phyloP scores from a whole-genome alignment of 2,329 filamentous ascomycete genomes.

The Tolypocladium pustulatum region DNA sequence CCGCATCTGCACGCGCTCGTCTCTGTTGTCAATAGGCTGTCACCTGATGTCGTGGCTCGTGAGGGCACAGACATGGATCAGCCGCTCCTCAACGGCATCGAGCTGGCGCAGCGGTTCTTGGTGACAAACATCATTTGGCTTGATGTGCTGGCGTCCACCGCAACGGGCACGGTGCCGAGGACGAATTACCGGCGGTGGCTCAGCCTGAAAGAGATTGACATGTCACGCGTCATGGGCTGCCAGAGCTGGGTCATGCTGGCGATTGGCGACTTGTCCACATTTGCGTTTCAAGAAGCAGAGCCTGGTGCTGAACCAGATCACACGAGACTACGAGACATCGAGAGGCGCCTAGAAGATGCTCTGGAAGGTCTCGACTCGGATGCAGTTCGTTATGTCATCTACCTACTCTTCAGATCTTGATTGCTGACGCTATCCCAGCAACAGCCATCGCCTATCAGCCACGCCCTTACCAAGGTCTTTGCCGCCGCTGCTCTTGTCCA shows the following conservation, averaged over 20 bases:
- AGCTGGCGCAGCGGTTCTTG: conserved; percentile 9
- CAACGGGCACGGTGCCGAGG: conserved; percentile 3
- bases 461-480: conserved; percentile 5
- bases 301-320: background rate
- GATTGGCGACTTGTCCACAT: conserved; percentile 8
- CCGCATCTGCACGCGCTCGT: conserved; percentile 10
- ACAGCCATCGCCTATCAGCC: background rate
- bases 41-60: background rate
- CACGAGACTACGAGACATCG: background rate
- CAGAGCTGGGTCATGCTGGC: conserved; percentile 8
- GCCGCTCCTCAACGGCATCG: conserved; percentile 4
- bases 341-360: background rate
- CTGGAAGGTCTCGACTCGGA: background rate
- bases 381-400: background rate
- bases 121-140: conserved; percentile 11
- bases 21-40: conserved; percentile 4
- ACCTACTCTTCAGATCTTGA: background rate
- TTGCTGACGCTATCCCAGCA: background rate
- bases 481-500: conserved; percentile 8
- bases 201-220: conserved; percentile 4
- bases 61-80: background rate
- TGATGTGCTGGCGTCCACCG: conserved; percentile 7
- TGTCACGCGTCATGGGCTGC: conserved; percentile 12
- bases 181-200: conserved; percentile 8
- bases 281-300: background rate